These are phyloP conservation scores for Yamadazyma diddensiae DNA, from an alignment of 1,139 yeast species.

Conservation along the genomic window DNA sequence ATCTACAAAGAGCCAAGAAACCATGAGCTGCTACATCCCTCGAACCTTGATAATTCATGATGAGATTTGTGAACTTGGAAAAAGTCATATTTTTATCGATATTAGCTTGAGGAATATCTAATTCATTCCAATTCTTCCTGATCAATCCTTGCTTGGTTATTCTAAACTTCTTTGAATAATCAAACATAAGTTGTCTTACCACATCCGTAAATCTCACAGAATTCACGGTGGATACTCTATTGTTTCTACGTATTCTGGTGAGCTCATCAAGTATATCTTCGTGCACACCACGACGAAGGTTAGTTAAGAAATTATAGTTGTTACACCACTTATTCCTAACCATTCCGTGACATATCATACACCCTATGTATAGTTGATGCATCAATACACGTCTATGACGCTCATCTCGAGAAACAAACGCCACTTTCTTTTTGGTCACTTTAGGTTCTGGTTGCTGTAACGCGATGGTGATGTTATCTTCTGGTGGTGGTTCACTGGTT, in stretches of 20 bases:
- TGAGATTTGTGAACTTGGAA: conserved; percentile 37
- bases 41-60: conserved; percentile 58
- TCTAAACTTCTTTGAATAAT: conserved; percentile 60
- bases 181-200: conserved; percentile 56
- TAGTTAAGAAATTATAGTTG: conserved; percentile 37
- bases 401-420: conserved; percentile 50
- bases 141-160: conserved; percentile 43
- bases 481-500: not conserved
- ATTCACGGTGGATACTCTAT: conserved; percentile 40
- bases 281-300: conserved; percentile 46
- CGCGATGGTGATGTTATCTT: conserved; percentile 18
- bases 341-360: conserved; percentile 63
- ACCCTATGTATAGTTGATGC: conserved; percentile 60
- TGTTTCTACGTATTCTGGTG: conserved; percentile 29
- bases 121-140: conserved; percentile 63
- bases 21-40: conserved; percentile 86
- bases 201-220: conserved; percentile 77
- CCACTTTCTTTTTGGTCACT: conserved; percentile 15
- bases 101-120: conserved; percentile 21
- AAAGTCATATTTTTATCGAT: conserved; percentile 21
- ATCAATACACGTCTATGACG: conserved; percentile 45
- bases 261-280: conserved; percentile 43
- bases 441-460: conserved; percentile 10
- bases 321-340: conserved; percentile 76
- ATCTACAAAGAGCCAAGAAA: conserved; percentile 70